Evolutionary conservation across 768 basidiomycete genomes (phyloP).

Genomic region (Boletus vinaceobasis): DNA sequence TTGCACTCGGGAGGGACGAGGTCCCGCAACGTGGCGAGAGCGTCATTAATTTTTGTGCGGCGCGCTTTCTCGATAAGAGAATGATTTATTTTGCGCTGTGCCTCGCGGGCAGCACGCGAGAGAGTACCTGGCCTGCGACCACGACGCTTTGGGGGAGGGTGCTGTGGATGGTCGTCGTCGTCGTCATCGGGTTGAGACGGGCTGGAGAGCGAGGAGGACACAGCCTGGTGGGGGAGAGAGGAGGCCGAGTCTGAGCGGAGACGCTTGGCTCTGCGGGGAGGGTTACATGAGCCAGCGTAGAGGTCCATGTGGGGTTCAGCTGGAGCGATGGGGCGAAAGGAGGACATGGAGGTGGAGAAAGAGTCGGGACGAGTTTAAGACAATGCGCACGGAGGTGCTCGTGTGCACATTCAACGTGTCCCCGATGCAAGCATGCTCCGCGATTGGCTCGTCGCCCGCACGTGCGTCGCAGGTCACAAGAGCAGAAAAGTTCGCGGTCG

Average conservation of each 20-base stretch:
- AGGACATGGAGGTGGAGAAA: constrained; percentile 14
- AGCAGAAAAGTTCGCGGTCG: background rate
- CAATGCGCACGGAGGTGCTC: constrained; percentile 10
- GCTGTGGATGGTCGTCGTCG: constrained; percentile 17
- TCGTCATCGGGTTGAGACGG: constrained; percentile 27
- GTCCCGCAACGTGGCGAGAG: constrained; percentile 68
- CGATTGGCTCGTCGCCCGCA: constrained; percentile 21
- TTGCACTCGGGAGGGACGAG: constrained; percentile 69
- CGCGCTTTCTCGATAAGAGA: constrained; percentile 92
- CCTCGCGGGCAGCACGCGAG: constrained; percentile 76
- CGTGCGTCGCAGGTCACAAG: constrained; percentile 19
- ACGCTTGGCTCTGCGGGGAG: constrained; percentile 46
- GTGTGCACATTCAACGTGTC: constrained; percentile 24
- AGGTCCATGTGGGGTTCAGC: constrained; percentile 16
- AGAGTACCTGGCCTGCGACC: constrained; percentile 69
- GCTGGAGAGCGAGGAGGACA: constrained; percentile 4
- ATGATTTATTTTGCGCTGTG: constrained; percentile 89
- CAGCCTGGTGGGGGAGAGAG: background rate
- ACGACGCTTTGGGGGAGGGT: constrained; percentile 52
- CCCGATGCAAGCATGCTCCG: background rate
- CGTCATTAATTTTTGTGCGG: constrained; percentile 94
- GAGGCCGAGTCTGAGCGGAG: constrained; percentile 22
- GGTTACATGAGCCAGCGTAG: constrained; percentile 42
- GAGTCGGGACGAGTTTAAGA: background rate
- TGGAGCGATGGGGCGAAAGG: constrained; percentile 27